Conservation (phyloP, 2,329 filamentous ascomycete genomes). For the Plenodomus tracheiphilus region DNA sequence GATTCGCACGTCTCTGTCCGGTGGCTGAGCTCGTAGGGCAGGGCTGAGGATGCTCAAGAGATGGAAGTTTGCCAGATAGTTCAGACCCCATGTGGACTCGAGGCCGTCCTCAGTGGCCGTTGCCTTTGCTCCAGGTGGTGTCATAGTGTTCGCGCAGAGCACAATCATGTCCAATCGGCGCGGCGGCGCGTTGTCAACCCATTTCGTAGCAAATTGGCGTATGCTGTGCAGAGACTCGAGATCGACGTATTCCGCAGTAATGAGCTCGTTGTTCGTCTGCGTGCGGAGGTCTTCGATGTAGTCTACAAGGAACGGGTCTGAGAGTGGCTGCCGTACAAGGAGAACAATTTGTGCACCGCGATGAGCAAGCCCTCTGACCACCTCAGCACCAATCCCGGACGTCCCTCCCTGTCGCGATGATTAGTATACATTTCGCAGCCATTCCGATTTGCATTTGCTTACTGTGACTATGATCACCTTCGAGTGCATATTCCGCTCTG, state of each 20-base stretch:
- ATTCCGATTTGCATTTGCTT: slow-evolving; percentile 23
- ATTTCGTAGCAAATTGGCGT: slow-evolving; percentile 90
- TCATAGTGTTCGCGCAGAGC: slow-evolving; percentile 79
- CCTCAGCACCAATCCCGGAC: slow-evolving; percentile 82
- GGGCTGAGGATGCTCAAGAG: slow-evolving; percentile 88
- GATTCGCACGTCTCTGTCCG: slow-evolving; percentile 89
- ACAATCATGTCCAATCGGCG: slow-evolving; percentile 88
- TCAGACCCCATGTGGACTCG: slow-evolving; percentile 90
- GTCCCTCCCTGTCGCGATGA: slow-evolving; percentile 70
- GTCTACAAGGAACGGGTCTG: slow-evolving; percentile 87
- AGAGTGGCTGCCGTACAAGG: slow-evolving; percentile 78
- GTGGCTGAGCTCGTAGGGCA: slow-evolving; percentile 85
- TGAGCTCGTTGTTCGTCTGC: slow-evolving; percentile 77
- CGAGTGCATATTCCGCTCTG: slow-evolving; percentile 86
- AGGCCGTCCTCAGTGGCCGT: slow-evolving; percentile 74
- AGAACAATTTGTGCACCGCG: slow-evolving; percentile 90
- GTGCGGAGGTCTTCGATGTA: slow-evolving; percentile 86
- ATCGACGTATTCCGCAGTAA: slow-evolving; percentile 95
- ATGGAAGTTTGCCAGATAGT: slow-evolving; percentile 95
- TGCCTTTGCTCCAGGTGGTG: slow-evolving; percentile 65
- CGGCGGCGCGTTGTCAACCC: slow-evolving; percentile 94
- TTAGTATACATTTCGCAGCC: neutral
- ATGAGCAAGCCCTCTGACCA: slow-evolving; percentile 72
- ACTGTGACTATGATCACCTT: slow-evolving; percentile 93
- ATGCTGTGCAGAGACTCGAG: slow-evolving; percentile 86